Conservation (phyloP, 305 asterid species). For the Ilex paraguariensis region DNA sequence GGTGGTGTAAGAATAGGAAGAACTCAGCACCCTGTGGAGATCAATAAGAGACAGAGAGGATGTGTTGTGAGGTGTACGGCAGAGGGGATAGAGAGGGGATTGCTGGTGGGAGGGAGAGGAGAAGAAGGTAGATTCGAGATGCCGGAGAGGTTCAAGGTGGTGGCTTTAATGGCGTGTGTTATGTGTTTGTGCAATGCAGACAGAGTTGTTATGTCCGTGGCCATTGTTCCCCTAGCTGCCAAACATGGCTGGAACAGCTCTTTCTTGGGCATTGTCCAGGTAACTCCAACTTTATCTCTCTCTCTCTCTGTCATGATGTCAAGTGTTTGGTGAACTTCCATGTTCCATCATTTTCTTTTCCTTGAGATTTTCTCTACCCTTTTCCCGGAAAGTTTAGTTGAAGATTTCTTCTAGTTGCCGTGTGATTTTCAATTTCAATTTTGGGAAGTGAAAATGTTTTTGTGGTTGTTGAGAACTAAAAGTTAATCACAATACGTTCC, state of each 20-base stretch:
- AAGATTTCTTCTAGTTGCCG: neutral
- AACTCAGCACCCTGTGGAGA: neutral
- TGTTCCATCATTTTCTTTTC: slow-evolving; percentile 1
- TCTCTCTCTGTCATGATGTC: neutral
- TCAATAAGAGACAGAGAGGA: slow-evolving; percentile 7
- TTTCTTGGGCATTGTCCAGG: slow-evolving; percentile 93
- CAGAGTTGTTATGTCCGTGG: slow-evolving; percentile 95
- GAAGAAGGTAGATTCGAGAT: slow-evolving; percentile 41
- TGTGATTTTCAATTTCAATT: too few relatives aligned
- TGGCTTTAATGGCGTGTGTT: slow-evolving; percentile 74
- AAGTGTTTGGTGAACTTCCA: neutral
- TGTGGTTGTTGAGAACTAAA: slow-evolving; percentile 27
- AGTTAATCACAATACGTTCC: too few relatives aligned
- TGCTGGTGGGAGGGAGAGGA: slow-evolving; percentile 40
- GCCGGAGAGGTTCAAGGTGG: slow-evolving; percentile 88
- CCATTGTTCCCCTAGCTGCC: slow-evolving; percentile 84
- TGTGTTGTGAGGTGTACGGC: slow-evolving; percentile 54
- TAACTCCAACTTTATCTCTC: slow-evolving; percentile 9
- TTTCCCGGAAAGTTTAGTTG: neutral
- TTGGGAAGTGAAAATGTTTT: neutral
- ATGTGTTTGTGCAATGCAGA: slow-evolving; percentile 94
- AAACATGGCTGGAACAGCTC: slow-evolving; percentile 78
- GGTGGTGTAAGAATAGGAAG: slow-evolving; percentile 4
- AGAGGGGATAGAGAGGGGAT: slow-evolving; percentile 65
- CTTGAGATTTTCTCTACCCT: neutral